Evolutionary conservation across 2,329 filamentous ascomycete species (phyloP).

Genomic region (Alternaria gansuensis): DNA sequence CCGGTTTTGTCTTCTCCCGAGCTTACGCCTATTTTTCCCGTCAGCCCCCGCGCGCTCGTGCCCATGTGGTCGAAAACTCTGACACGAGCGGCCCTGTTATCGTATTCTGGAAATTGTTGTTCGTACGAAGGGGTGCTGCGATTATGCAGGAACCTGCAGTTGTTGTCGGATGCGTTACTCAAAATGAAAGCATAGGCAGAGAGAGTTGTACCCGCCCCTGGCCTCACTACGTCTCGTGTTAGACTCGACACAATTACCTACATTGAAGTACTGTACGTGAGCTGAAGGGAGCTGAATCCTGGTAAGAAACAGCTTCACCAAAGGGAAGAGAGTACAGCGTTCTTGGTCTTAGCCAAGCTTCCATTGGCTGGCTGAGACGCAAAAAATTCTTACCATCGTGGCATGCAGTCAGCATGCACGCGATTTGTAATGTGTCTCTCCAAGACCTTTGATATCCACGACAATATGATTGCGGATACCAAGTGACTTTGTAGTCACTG

Average conservation of each 20-base stretch:
- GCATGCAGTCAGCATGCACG: conserved; percentile 1
- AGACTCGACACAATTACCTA: background rate
- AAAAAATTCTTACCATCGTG: background rate
- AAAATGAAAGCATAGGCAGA: background rate
- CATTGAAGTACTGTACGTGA: background rate
- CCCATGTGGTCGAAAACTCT: background rate
- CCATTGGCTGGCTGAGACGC: background rate
- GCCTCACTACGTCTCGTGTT: background rate
- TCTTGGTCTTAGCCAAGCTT: background rate
- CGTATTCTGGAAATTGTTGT: background rate
- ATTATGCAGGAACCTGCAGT: background rate
- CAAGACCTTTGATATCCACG: background rate
- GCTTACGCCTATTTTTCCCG: background rate
- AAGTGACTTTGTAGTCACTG: background rate
- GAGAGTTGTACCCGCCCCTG: background rate
- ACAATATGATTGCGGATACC: background rate
- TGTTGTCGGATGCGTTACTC: background rate
- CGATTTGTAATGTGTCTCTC: background rate
- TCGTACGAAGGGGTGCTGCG: background rate
- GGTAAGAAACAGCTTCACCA: background rate
- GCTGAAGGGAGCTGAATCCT: background rate
- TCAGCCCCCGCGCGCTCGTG: background rate
- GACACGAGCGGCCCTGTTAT: background rate
- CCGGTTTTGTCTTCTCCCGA: background rate
- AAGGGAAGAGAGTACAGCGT: background rate